phyloP scores from a whole-genome alignment of 2,329 filamentous ascomycete species.

The Apiospora saccharicola region DNA sequence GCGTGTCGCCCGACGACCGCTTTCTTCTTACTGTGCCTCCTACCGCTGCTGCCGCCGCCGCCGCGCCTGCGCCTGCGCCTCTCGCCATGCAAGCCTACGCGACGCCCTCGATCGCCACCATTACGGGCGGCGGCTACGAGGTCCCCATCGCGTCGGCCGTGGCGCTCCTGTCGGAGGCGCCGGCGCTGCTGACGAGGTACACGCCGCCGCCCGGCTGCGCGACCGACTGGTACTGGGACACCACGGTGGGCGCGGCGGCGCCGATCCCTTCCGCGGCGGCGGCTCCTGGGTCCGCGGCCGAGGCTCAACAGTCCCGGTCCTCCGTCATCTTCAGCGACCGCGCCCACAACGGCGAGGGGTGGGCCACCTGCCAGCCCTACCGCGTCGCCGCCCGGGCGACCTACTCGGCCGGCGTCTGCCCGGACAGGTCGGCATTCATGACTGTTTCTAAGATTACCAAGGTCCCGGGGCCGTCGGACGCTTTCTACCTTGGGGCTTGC shows the following conservation, averaged over 20 bases:
- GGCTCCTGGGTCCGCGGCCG: neutral
- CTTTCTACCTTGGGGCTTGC: conserved; percentile 25
- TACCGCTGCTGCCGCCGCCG: neutral
- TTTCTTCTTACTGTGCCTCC: neutral
- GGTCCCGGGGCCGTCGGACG: conserved; percentile 10
- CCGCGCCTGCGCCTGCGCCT: neutral
- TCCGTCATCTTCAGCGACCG: conserved; percentile 25
- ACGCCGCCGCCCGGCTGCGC: conserved; percentile 23
- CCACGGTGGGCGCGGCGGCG: neutral
- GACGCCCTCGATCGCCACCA: conserved; percentile 24
- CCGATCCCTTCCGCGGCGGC: conserved; percentile 14
- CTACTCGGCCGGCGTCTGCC: conserved; percentile 28
- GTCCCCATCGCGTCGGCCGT: conserved; percentile 22
- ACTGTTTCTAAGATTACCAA: conserved; percentile 25
- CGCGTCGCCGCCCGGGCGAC: conserved; percentile 5
- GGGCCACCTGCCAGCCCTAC: conserved; percentile 28
- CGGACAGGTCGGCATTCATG: conserved; percentile 24
- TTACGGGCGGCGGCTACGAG: conserved; percentile 22
- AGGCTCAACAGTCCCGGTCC: neutral
- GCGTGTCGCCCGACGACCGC: neutral
- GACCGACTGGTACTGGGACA: conserved; percentile 28
- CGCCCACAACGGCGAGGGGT: conserved; percentile 23
- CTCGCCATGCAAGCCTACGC: conserved; percentile 9
- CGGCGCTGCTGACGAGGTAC: conserved; percentile 27
- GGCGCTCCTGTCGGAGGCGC: conserved; percentile 21